phyloP scores from a whole-genome alignment of 176 grass and related monocot species.

The Zea luxurians region DNA sequence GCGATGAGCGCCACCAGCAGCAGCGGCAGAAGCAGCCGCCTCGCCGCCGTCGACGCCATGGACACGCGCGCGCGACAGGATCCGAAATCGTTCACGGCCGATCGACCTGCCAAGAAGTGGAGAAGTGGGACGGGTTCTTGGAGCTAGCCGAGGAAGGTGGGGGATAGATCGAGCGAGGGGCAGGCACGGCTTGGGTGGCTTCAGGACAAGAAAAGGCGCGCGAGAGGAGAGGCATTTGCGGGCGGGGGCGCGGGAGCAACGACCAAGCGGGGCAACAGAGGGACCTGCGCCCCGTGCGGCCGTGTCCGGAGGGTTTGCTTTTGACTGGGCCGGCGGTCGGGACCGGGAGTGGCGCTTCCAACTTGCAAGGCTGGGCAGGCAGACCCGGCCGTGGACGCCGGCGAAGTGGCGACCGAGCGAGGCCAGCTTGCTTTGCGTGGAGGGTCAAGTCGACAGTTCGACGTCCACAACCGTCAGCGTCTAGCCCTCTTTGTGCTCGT shows the following conservation, averaged over 20 bases:
- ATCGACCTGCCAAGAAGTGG: not conserved
- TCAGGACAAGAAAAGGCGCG: constrained; percentile 25
- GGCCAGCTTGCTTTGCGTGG: not conserved
- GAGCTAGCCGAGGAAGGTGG: no score
- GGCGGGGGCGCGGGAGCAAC: not conserved
- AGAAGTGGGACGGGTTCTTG: not conserved
- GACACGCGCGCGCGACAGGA: not conserved
- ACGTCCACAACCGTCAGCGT: not conserved
- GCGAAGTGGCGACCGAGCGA: no score
- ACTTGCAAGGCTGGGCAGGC: not conserved
- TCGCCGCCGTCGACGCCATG: not conserved
- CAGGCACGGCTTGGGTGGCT: constrained; percentile 17
- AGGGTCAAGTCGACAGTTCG: not conserved
- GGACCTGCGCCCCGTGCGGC: not conserved
- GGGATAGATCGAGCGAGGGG: no score
- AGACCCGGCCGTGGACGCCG: not conserved
- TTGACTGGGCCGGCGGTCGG: not conserved
- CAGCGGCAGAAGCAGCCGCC: not conserved
- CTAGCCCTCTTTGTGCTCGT: not conserved
- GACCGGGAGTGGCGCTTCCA: not conserved
- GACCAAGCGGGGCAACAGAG: not conserved
- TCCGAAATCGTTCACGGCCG: not conserved
- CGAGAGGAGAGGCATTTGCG: constrained; percentile 20
- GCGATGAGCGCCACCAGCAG: not conserved
- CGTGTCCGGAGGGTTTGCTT: not conserved